phyloP scores from a whole-genome alignment of 768 basidiomycete genomes.

The Rhodotorula diobovata region DNA sequence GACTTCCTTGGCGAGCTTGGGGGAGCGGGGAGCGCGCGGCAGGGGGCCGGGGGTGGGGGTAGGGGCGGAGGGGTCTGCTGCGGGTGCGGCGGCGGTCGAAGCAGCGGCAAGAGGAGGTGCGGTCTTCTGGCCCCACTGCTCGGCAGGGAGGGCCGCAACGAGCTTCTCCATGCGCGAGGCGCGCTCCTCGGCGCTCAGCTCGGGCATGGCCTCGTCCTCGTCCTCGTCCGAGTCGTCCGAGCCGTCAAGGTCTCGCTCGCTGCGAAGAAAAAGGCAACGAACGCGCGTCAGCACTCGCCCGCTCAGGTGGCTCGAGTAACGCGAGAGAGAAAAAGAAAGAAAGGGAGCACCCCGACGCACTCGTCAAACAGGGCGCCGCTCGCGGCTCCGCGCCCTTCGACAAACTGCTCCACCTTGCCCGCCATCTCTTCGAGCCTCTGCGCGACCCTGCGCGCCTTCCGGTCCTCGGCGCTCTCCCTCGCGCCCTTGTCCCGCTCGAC shows the following conservation, averaged over 20 bases:
- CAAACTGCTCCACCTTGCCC: conserved; percentile 78
- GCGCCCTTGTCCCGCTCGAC: conserved; percentile 37
- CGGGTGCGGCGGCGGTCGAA: too few relatives aligned
- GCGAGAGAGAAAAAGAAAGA: neutral
- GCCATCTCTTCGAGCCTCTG: conserved; percentile 69
- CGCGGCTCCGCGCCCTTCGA: conserved; percentile 80
- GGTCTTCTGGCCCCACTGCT: conserved; percentile 72
- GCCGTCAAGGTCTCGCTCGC: conserved; percentile 53
- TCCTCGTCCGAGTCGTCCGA: conserved; percentile 43
- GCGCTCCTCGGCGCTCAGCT: conserved; percentile 50
- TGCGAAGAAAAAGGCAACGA: too few relatives aligned
- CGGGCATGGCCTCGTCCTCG: conserved; percentile 44
- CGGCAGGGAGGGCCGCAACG: conserved; percentile 69
- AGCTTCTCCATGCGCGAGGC: conserved; percentile 71
- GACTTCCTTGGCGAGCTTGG: conserved; percentile 68
- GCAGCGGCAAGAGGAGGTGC: neutral
- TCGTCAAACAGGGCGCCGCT: conserved; percentile 87
- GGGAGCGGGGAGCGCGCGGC: conserved; percentile 7
- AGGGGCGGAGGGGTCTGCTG: neutral
- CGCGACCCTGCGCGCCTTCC: conserved; percentile 54
- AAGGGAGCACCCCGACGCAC: conserved; percentile 59
- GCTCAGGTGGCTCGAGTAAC: conserved; percentile 45
- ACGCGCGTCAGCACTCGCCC: too few relatives aligned
- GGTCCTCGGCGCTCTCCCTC: conserved; percentile 42
- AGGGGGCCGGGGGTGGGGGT: neutral